Evolutionary conservation across 2,329 filamentous ascomycete genomes (phyloP), one percentile per base, ranked within the genome.

Genomic region (Exophiala bonariae): DNA sequence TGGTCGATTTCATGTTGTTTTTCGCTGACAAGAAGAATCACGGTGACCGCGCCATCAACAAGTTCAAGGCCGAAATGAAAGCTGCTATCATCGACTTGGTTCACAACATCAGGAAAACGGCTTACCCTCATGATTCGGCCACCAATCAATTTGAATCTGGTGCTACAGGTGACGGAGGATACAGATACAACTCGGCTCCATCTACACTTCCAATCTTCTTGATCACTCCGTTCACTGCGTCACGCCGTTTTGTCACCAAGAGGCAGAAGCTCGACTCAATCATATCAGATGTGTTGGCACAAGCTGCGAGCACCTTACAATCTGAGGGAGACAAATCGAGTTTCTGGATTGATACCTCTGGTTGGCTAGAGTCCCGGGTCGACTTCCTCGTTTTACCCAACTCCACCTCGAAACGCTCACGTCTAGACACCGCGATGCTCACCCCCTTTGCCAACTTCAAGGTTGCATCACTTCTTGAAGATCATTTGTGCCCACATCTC

Each of bases 291-390:
- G 50, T 44, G 14, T 30, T 50, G 18, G 35, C 38, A 3, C 42
- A 45, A 14, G 62, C 66, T 3, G 65, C 66, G 11, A 55, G 63
- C 33, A 57, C 59, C 17, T 49, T 70, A 32, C 60, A 61, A 30
- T 57, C 51, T 13, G 60, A 67, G 6, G 67, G 68, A 3, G 68
- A 69, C 44, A 62, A 56, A 18, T 55, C 59, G 2, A 58, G 67
- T 2, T 68, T 65, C 44, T 68, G 67, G 66, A 60, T 71, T 20
- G 68, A 70, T 47, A 71, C 67, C 5, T 65, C 65, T 4, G 66
- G 66, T 10, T 70, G 68, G 66, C 55, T 70, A 7, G 58, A 68
- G 22, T 57, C 57, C 17, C 19, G 39, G 14, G 11, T 14, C 6
- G 55, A 56, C 26, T 54, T 57, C 26, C 54, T 60, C 28, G 33